Conservation (phyloP, 129 eudicot genomes). For the Calendula officinalis region DNA sequence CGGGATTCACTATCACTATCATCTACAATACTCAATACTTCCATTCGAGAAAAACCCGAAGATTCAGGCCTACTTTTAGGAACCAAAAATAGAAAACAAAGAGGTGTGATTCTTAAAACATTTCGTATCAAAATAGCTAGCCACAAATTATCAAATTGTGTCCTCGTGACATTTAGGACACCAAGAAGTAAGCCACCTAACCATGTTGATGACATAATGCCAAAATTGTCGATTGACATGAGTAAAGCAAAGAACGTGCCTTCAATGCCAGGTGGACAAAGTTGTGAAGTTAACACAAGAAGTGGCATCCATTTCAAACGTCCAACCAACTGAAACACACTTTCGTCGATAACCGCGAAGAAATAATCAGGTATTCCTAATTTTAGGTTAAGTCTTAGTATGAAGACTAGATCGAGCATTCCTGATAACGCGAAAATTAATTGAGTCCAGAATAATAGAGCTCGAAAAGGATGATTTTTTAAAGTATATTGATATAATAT, state of each 20-base stretch:
- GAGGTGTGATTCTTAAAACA: slow-evolving; percentile 55
- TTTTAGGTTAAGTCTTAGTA: slow-evolving; percentile 63
- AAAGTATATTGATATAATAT: slow-evolving; percentile 60
- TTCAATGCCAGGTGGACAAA: slow-evolving; percentile 92
- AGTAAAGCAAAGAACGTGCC: slow-evolving; percentile 90
- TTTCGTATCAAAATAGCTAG: slow-evolving; percentile 69
- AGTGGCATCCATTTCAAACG: slow-evolving; percentile 96
- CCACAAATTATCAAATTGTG: slow-evolving; percentile 53
- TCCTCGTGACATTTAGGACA: slow-evolving; percentile 31
- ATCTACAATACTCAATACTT: slow-evolving; percentile 28
- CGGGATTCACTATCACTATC: slow-evolving; percentile 27
- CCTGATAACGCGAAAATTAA: slow-evolving; percentile 65
- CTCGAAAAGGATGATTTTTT: slow-evolving; percentile 61
- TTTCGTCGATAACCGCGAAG: slow-evolving; percentile 69
- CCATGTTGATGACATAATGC: slow-evolving; percentile 73
- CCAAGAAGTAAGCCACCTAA: slow-evolving; percentile 77
- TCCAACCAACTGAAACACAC: slow-evolving; percentile 56
- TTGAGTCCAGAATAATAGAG: slow-evolving; percentile 73
- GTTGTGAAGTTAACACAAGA: slow-evolving; percentile 75
- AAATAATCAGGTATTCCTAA: slow-evolving; percentile 67
- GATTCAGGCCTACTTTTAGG: slow-evolving; percentile 53
- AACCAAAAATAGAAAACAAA: slow-evolving; percentile 59
- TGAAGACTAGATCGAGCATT: slow-evolving; percentile 73
- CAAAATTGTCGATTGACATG: slow-evolving; percentile 84
- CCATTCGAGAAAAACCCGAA: slow-evolving; percentile 39